Conservation (phyloP, 192 early-diverging fungal genomes). For the Coemansia sp. region DNA sequence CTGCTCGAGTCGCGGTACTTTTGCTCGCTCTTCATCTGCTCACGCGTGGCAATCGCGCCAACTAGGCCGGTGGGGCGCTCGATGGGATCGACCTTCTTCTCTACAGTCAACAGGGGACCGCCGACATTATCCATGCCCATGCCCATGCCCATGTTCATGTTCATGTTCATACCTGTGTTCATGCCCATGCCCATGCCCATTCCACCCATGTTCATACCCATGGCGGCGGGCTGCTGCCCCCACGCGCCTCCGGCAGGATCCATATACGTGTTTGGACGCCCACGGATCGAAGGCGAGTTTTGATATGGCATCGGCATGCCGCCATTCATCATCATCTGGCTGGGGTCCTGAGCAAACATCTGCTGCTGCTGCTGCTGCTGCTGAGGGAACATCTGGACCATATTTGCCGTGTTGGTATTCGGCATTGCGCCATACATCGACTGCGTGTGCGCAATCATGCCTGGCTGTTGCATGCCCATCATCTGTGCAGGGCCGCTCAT, state of each 20-base stretch:
- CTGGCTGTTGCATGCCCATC: conserved; percentile 30
- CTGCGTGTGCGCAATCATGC: conserved; percentile 34
- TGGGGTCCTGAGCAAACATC: conserved; percentile 40
- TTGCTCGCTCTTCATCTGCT: conserved; percentile 55
- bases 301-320: conserved; percentile 42
- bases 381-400: conserved; percentile 39
- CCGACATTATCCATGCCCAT: conserved; percentile 37
- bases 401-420: conserved; percentile 14
- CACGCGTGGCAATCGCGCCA: conserved; percentile 54
- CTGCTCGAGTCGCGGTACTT: conserved; percentile 57
- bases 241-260: conserved; percentile 37
- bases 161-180: conserved; percentile 35
- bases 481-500: conserved; percentile 23
- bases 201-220: conserved; percentile 24
- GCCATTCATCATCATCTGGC: conserved; percentile 30
- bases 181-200: conserved; percentile 34
- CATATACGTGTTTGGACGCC: conserved; percentile 44
- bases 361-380: conserved; percentile 38
- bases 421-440: conserved; percentile 36
- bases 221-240: conserved; percentile 41
- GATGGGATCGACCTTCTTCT: conserved; percentile 52
- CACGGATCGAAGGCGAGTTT: conserved; percentile 22
- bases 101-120: conserved; percentile 51
- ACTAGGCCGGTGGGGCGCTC: conserved; percentile 51
- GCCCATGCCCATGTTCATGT: conserved; percentile 26